These are phyloP conservation scores for Thuidium tamariscinum DNA, from an alignment of 225 moss, liverwort and hornwort genomes.

Conservation along the genomic window DNA sequence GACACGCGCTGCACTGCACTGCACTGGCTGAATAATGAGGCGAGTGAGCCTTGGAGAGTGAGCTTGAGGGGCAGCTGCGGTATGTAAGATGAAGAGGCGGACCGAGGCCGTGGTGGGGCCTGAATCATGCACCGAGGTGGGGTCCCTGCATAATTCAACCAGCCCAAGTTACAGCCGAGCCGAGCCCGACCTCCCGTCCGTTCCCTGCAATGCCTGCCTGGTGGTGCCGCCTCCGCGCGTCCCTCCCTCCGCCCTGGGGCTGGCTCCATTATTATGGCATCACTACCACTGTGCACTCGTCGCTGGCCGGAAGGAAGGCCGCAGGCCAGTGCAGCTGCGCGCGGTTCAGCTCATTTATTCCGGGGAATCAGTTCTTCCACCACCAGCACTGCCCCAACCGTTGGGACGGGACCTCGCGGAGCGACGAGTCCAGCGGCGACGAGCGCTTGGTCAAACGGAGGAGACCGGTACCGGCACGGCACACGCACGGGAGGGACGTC, in stretches of 20 bases:
- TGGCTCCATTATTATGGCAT: not conserved
- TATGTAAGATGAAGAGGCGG: not conserved
- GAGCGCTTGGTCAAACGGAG: not conserved
- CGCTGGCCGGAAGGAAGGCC: not conserved
- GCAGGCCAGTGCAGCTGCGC: not conserved
- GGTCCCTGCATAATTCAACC: constrained; percentile 16
- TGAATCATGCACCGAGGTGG: constrained; percentile 3
- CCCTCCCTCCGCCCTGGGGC: not conserved
- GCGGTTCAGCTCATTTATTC: not conserved
- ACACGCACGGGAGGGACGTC: too few relatives aligned
- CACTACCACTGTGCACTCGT: not conserved
- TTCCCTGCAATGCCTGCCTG: not conserved
- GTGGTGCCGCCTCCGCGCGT: not conserved
- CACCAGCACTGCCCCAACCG: not conserved
- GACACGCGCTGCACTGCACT: not conserved
- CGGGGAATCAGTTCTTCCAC: not conserved
- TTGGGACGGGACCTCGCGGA: too few relatives aligned
- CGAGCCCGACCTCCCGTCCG: not conserved
- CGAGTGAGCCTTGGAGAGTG: not conserved
- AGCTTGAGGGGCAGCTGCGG: not conserved
- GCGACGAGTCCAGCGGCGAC: not conserved
- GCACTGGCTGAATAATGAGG: not conserved
- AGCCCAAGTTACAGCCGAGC: not conserved
- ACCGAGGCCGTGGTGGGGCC: not conserved
- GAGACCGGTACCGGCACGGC: not conserved